Percentiles rank a stretch among this genome's conserved stretches.
Conservation (phyloP, 202 grass and related monocot species). For the Musa balbisiana region DNA sequence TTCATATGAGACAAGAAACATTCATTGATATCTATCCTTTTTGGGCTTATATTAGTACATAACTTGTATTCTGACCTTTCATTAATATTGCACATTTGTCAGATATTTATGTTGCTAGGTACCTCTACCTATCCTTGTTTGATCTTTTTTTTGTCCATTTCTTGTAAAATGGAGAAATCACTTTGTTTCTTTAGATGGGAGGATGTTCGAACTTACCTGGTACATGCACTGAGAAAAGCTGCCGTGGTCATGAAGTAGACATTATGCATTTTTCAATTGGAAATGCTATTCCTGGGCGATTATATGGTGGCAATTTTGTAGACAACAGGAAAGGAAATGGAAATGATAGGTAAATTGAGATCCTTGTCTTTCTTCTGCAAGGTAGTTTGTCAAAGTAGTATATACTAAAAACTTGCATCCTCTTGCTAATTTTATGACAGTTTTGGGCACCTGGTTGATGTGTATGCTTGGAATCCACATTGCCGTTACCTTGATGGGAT, state of each 20-base stretch:
- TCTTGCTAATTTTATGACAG: slow-evolving; percentile 14
- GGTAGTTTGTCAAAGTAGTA: no score
- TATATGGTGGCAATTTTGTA: slow-evolving; percentile 87
- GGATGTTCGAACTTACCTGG: slow-evolving; percentile 54
- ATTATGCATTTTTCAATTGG: slow-evolving; percentile 96
- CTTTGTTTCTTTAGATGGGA: slow-evolving; percentile 65
- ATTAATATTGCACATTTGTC: no score
- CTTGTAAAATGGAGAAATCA: no score
- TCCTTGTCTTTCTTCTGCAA: background rate
- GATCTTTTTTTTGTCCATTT: no score
- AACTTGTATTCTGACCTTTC: no score
- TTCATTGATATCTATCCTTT: no score
- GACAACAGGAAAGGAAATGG: slow-evolving; percentile 78
- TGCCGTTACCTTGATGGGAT: slow-evolving; percentile 75
- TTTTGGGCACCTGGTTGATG: slow-evolving; percentile 90
- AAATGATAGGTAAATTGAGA: slow-evolving; percentile 56
- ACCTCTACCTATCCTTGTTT: no score
- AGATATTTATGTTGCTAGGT: no score
- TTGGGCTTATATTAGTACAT: no score
- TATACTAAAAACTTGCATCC: no score
- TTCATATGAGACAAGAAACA: no score
- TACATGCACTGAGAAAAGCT: slow-evolving; percentile 80
- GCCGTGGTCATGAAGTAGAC: slow-evolving; percentile 81
- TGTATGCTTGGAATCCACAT: slow-evolving; percentile 96
- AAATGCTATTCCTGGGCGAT: slow-evolving; percentile 88